Base-by-base conservation (phyloP, 1,284 basidiomycete genomes). In the Ceratobasidium sp. region DNA sequence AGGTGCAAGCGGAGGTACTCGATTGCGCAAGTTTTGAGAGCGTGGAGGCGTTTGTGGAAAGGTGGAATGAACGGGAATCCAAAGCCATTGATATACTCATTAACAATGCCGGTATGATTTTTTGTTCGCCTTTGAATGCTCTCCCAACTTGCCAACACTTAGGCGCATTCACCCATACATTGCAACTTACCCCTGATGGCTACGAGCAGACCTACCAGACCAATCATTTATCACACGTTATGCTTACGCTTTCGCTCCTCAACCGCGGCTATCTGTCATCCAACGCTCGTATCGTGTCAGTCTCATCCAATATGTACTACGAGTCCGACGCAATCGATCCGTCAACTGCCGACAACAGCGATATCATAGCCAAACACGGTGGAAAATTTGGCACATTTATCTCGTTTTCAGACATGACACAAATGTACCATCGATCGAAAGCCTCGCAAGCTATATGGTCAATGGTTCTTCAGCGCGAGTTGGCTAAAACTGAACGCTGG, bases 31-130 rank as follows among this genome's bases (percentile, higher is more conserved):
- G 61, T 26, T 50, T 74, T 59, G 58, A 52, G 3, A 73, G 71
- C 26, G 59, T 64, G 18, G 53, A 58, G 2, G 71, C 46, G 12
- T 72, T 73, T 28, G 36, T 74, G 45, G 43, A 57, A 12, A 26
- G 74, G 28, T 74, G 73, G 73, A 48, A 28, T n/a, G 50, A 61
- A 45, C 34, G 73, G 46, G 57, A 53, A n/a, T 57, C n/a, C 16
- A 57, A 28, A 14, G 26, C 55, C 21, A 58, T 74, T 2, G 73
- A 74, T 57, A 69, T 74, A 55, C 57, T 74, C 34, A 69, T 72
- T 16, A 74, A 72, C 36, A 74, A 74, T 46, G 74, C 74, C n/a
- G 71, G 71, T 74, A 43, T 34, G 71, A 21, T 30, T 18, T n/a
- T 26, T 1, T n/a, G 43, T 5, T 8, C 41, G 3, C 16, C 52